Evolutionary conservation across 169 alveolate genomes (phyloP).

Genomic region (Neospora caninum): DNA sequence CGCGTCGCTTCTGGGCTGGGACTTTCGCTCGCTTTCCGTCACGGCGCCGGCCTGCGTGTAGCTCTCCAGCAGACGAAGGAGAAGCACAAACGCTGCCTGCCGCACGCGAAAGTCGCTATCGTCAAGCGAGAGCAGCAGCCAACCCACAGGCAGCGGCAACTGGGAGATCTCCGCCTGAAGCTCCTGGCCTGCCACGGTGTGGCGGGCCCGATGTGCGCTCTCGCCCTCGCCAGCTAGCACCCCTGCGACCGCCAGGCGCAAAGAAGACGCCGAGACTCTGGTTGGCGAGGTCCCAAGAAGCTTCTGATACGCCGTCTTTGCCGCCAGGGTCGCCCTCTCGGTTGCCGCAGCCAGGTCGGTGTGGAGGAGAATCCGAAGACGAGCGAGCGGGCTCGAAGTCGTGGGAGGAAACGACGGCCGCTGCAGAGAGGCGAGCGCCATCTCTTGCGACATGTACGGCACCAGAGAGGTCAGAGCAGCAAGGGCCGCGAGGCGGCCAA

Average conservation of each 20-base stretch:
- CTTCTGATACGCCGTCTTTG: not conserved
- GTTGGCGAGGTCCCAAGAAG: not conserved
- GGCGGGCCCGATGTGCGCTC: not conserved
- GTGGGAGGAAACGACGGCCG: slow-evolving; percentile 60
- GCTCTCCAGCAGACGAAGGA: slow-evolving; percentile 67
- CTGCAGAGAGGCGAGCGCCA: slow-evolving; percentile 55
- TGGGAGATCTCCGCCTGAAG: slow-evolving; percentile 37
- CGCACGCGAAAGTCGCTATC: slow-evolving; percentile 47
- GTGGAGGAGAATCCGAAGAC: slow-evolving; percentile 35
- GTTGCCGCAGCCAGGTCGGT: slow-evolving; percentile 9
- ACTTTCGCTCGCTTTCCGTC: not conserved
- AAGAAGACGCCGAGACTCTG: not conserved
- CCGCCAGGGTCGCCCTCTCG: not conserved
- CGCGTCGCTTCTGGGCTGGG: not conserved
- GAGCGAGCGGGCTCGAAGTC: slow-evolving; percentile 44
- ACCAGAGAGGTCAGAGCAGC: slow-evolving; percentile 38
- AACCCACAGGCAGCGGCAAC: slow-evolving; percentile 48
- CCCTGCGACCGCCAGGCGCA: slow-evolving; percentile 34
- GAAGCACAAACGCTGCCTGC: slow-evolving; percentile 41
- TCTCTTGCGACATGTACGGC: slow-evolving; percentile 36
- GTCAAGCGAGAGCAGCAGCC: slow-evolving; percentile 48
- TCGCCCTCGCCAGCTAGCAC: slow-evolving; percentile 45
- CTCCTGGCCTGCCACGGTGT: slow-evolving; percentile 21
- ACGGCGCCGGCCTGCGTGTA: not conserved
- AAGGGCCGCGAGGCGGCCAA: slow-evolving; percentile 50